Evolutionary conservation across 164 flowering plant species (phyloP), one percentile per base, ranked within the genome.

Genomic region (Magnolia officinalis): DNA sequence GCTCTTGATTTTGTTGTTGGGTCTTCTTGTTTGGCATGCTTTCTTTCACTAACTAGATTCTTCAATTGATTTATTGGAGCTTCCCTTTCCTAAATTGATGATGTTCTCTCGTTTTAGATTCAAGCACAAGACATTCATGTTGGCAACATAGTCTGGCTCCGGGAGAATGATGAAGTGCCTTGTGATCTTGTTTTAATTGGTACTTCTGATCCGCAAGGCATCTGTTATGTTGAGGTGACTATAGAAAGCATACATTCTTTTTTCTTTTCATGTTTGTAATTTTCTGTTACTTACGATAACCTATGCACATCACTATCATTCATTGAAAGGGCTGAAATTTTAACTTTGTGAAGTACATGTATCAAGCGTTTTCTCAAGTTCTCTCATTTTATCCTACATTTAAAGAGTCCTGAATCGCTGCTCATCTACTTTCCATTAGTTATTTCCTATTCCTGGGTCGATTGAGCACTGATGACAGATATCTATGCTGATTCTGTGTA

Each of bases 161-260:
- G 97, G 67, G 99, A 96, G 80, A 96, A 96, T 86, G 99, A 96
- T 85, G 99, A 96, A 87, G 96, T 92, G 59, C 99, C 99, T 13
- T 96, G 98, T 86, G 99, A 96, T 86, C 97, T 96, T 80, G 97
- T 96, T 84, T 76, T 96, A 77, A 77, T 96, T 81, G 99, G 99
- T 69, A 90, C 97, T 45, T 92, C 98, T 64, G 99, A 96, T 50
- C 88, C 90, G 8, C 98, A 89, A 81, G 99, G 99, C 50, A 63
- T 90, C 65, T 96, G 99, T 82, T 92, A 89, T 81, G 80, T 96
- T 29, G 99, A 96, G 97, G 99, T 96, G 87, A 82, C 64, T 71
- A 73, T 49, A 51, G 19, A 52, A 71, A 37, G 9, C 14, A 26
- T 31, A 26, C 50, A 6, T 24, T 31, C 29, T 69, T 24, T 37